phyloP scores from a whole-genome alignment of 2,329 filamentous ascomycete genomes.

The Neoascochyta sp. region DNA sequence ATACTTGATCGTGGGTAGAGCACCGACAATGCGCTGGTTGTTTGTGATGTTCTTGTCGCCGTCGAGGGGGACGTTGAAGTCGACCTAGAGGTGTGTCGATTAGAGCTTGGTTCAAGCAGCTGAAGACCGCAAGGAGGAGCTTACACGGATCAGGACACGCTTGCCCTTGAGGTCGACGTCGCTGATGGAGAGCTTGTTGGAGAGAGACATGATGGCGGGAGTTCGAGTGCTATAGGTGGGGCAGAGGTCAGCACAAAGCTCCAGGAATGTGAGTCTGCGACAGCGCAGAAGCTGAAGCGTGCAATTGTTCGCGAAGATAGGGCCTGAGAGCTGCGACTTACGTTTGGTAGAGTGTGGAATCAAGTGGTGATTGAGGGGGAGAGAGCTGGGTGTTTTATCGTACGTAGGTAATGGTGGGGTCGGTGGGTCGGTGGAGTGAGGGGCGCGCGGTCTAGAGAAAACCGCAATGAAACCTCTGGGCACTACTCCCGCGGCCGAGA shows the following conservation, averaged over 20 bases:
- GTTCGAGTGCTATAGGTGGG: conserved; percentile 14
- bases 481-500: conserved; percentile 11
- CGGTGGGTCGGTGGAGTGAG: conserved; percentile 6
- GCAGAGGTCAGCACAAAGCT: conserved; percentile 12
- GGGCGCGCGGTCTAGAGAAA: conserved; percentile 3
- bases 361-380: conserved; percentile 3
- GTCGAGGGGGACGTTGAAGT: conserved; percentile 99
- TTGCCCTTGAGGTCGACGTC: conserved; percentile 98
- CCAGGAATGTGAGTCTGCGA: conserved; percentile 1
- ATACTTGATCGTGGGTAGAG: conserved; percentile 92
- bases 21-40: conserved; percentile 96
- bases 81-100: conserved; percentile 61
- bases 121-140: conserved; percentile 27
- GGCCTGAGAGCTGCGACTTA: not conserved
- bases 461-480: conserved; percentile 9
- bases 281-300: not conserved
- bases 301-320: not conserved
- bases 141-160: conserved; percentile 92
- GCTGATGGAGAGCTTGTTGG: conserved; percentile 94
- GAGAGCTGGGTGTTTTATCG: conserved; percentile 19
- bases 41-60: conserved; percentile 92
- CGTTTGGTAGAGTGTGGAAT: conserved; percentile 4
- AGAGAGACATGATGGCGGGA: conserved; percentile 74
- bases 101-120: conserved; percentile 6
- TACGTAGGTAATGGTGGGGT: conserved; percentile 7